These are phyloP conservation scores for Blastobotrys buckinghamii DNA, from an alignment of 1,139 yeast species.

Conservation along the genomic window DNA sequence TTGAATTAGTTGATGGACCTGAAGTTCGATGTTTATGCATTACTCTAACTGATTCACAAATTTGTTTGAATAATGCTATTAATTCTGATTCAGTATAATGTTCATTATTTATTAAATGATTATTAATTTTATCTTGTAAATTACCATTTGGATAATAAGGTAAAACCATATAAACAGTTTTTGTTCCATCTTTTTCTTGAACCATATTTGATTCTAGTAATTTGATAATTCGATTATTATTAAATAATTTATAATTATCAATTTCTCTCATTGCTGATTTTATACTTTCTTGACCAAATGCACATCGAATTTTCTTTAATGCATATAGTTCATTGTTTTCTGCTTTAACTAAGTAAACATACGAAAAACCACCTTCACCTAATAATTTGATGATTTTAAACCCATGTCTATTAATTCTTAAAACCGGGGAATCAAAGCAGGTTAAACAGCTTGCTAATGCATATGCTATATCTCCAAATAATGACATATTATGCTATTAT, in stretches of 20 bases:
- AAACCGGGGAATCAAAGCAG: slow-evolving; percentile 35
- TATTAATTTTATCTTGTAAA: slow-evolving; percentile 70
- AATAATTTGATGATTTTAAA: slow-evolving; percentile 54
- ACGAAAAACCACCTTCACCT: slow-evolving; percentile 89
- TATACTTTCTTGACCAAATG: slow-evolving; percentile 75
- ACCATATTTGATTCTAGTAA: slow-evolving; percentile 65
- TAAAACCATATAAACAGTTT: slow-evolving; percentile 67
- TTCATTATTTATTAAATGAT: slow-evolving; percentile 50
- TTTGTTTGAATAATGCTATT: slow-evolving; percentile 54
- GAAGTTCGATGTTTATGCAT: slow-evolving; percentile 54
- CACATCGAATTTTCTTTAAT: slow-evolving; percentile 79
- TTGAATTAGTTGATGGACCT: slow-evolving; percentile 7
- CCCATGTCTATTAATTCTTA: slow-evolving; percentile 32
- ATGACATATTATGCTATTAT: slow-evolving; percentile 16
- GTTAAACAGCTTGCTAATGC: slow-evolving; percentile 33
- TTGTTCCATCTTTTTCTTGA: slow-evolving; percentile 73
- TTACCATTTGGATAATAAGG: slow-evolving; percentile 73
- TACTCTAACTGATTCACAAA: slow-evolving; percentile 66
- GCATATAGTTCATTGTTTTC: slow-evolving; percentile 53
- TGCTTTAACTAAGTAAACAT: slow-evolving; percentile 73
- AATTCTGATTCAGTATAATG: slow-evolving; percentile 58
- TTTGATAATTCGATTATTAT: slow-evolving; percentile 59
- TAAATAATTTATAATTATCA: slow-evolving; percentile 65
- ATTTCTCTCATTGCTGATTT: slow-evolving; percentile 71
- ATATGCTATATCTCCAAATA: slow-evolving; percentile 26